A percentile compares a stretch with the other conserved stretches of the same genome.
These are phyloP conservation scores for Colletotrichum filicis DNA, from an alignment of 2,329 filamentous ascomycete species.

Conservation along the genomic window DNA sequence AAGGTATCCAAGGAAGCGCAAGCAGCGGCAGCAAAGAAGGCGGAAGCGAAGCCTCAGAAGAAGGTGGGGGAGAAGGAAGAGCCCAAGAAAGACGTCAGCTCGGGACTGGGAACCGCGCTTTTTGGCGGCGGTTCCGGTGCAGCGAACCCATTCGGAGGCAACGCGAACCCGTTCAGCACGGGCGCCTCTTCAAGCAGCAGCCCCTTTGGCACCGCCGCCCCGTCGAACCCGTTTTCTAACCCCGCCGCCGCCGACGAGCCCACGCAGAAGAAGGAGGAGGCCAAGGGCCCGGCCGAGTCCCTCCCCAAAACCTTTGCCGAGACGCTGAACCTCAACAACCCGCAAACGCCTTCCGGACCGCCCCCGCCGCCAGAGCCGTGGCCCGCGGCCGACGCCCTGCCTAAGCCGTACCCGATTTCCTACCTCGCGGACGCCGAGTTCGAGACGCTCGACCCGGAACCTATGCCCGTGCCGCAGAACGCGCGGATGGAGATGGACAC, in stretches of 20 bases:
- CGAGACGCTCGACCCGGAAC: slow-evolving; percentile 79
- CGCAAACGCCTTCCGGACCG: slow-evolving; percentile 48
- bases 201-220: slow-evolving; percentile 53
- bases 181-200: slow-evolving; percentile 52
- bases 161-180: slow-evolving; percentile 42
- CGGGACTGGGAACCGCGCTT: slow-evolving; percentile 72
- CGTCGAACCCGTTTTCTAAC: slow-evolving; percentile 44
- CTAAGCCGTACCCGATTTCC: slow-evolving; percentile 77
- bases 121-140: slow-evolving; percentile 62
- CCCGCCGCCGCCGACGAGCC: slow-evolving; percentile 43
- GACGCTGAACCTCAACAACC: slow-evolving; percentile 78
- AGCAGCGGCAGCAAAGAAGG: slow-evolving; percentile 39
- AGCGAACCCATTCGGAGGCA: slow-evolving; percentile 71
- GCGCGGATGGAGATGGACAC: slow-evolving; percentile 59
- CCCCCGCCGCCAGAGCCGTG: slow-evolving; percentile 73
- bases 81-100: slow-evolving; percentile 46
- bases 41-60: slow-evolving; percentile 46
- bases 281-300: slow-evolving; percentile 38
- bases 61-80: slow-evolving; percentile 47
- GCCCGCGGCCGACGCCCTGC: slow-evolving; percentile 75
- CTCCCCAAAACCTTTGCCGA: slow-evolving; percentile 76
- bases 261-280: slow-evolving; percentile 41
- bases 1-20: slow-evolving; percentile 61
- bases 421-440: slow-evolving; percentile 91
- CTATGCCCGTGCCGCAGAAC: slow-evolving; percentile 62